Percentiles rank a stretch among this genome's conserved stretches.
Evolutionary conservation across 345 rosid species (phyloP).

Genomic region (Geranium brycei): DNA sequence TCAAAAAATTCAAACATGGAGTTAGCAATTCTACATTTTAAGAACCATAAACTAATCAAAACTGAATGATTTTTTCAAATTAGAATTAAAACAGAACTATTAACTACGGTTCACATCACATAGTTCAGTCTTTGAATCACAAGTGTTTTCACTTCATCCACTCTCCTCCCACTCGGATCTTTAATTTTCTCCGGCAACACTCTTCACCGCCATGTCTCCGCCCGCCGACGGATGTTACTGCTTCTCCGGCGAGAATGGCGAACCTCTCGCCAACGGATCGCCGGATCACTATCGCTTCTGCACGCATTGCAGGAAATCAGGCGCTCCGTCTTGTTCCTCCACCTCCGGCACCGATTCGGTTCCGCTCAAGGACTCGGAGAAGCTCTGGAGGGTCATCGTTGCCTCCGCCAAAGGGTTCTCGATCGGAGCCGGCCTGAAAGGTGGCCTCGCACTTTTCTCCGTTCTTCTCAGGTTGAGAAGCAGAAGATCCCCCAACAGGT

Average conservation of each 20-base stretch:
- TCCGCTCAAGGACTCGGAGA: constrained; percentile 42
- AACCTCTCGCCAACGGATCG: neutral
- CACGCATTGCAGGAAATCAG: neutral
- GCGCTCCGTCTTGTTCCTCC: neutral
- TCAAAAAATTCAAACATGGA: too few species aligned
- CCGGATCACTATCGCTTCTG: neutral
- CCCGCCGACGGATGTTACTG: neutral
- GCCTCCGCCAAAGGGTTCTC: constrained; percentile 78
- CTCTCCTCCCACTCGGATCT: neutral
- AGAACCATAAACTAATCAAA: too few species aligned
- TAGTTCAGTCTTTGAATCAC: too few species aligned
- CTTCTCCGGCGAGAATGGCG: neutral
- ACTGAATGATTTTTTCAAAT: too few species aligned
- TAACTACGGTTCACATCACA: too few species aligned
- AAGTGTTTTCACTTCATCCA: neutral
- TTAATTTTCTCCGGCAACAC: neutral
- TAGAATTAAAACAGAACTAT: too few species aligned
- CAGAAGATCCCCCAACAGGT: constrained; percentile 38
- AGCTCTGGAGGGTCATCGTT: constrained; percentile 44
- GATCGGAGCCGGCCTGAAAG: constrained; percentile 89
- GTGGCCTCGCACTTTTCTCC: constrained; percentile 78
- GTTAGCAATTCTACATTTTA: too few species aligned
- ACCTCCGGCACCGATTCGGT: constrained; percentile 15
- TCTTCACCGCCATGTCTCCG: neutral
- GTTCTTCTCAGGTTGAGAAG: constrained; percentile 59